These are phyloP conservation scores for Penicillium psychrosexuale DNA, from an alignment of 2,329 filamentous ascomycete species.

Conservation along the genomic window DNA sequence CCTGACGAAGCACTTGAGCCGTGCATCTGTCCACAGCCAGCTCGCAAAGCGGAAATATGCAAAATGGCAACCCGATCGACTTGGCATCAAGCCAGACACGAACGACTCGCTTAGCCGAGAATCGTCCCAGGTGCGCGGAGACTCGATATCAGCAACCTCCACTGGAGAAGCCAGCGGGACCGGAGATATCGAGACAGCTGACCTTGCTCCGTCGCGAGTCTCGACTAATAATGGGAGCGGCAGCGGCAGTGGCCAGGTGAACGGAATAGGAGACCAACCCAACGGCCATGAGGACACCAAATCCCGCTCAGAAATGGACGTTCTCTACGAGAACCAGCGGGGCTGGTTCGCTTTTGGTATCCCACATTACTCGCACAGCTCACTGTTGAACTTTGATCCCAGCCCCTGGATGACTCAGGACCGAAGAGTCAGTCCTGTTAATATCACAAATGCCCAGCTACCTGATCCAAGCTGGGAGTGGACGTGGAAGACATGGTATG, in stretches of 20 bases:
- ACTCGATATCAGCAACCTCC: conserved; percentile 18
- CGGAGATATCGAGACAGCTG: conserved; percentile 16
- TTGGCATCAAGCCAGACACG: conserved; percentile 43
- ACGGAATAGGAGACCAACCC: conserved; percentile 1
- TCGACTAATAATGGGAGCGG: conserved; percentile 8
- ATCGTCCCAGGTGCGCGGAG: conserved; percentile 19
- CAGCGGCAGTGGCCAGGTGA: conserved; percentile 2
- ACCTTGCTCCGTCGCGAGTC: conserved; percentile 12
- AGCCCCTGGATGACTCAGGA: conserved; percentile 75
- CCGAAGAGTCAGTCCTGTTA: conserved; percentile 57
- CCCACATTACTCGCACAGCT: conserved; percentile 82
- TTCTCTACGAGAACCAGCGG: conserved; percentile 93
- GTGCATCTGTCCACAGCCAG: conserved; percentile 38
- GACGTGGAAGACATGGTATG: conserved; percentile 70
- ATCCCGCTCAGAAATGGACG: conserved; percentile 62
- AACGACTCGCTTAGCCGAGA: conserved; percentile 16
- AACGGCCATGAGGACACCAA: conserved; percentile 20
- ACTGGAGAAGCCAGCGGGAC: conserved; percentile 9
- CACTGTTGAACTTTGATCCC: conserved; percentile 81
- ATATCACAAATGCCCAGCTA: conserved; percentile 82
- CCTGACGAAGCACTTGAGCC: conserved; percentile 32
- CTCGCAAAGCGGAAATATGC: conserved; percentile 46
- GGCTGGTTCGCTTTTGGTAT: conserved; percentile 86
- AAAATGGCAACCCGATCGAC: conserved; percentile 55
- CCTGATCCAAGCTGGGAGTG: conserved; percentile 96